These are phyloP conservation scores for Fusarium sp. DNA, from an alignment of 2,329 filamentous ascomycete genomes.

Conservation along the genomic window DNA sequence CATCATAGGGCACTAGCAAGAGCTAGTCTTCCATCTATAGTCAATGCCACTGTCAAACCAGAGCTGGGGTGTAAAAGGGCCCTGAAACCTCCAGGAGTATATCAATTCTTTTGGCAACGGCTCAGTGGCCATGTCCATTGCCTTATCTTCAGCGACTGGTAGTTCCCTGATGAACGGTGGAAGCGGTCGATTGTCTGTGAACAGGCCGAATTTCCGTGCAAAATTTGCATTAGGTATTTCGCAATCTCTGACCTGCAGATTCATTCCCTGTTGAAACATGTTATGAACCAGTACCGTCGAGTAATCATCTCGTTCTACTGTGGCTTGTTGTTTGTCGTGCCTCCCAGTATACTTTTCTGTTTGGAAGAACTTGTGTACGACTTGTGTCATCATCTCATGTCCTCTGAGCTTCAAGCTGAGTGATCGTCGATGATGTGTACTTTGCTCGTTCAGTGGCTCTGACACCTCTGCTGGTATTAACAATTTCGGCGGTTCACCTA, in stretches of 20 bases:
- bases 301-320: conserved; percentile 1
- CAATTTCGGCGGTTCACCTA: conserved; percentile 22
- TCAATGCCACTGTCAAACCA: conserved; percentile 62
- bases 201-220: conserved; percentile 58
- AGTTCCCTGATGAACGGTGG: conserved; percentile 55
- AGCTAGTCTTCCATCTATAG: conserved; percentile 53
- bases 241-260: conserved; percentile 49
- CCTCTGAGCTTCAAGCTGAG: conserved; percentile 11
- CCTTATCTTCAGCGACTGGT: conserved; percentile 59
- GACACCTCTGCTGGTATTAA: background rate
- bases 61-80: conserved; percentile 61
- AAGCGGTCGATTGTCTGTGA: conserved; percentile 52
- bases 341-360: conserved; percentile 8
- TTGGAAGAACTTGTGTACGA: conserved; percentile 24
- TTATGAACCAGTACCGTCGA: conserved; percentile 14
- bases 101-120: conserved; percentile 49
- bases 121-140: conserved; percentile 53
- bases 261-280: conserved; percentile 24
- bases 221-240: conserved; percentile 61
- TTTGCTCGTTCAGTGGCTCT: background rate
- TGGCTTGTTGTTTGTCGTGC: background rate
- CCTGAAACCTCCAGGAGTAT: conserved; percentile 54
- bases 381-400: conserved; percentile 13
- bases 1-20: conserved; percentile 2
- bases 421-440: conserved; percentile 5